Percentiles rank a stretch among this genome's conserved stretches.
Conservation (phyloP, 176 grass and related monocot genomes). For the Hyparrhenia diplandra region DNA sequence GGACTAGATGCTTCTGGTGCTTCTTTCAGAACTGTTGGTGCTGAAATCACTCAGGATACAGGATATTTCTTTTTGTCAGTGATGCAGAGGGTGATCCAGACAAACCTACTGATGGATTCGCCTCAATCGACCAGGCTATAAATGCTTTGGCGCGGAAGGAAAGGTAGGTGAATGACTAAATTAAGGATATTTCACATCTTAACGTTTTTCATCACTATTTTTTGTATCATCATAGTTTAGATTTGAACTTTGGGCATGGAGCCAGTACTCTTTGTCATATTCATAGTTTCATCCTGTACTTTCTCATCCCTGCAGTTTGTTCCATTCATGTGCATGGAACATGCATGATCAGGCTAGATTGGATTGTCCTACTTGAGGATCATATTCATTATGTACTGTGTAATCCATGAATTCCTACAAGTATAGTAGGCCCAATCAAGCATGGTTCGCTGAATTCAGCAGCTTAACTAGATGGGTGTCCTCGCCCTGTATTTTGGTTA, state of each 20-base stretch:
- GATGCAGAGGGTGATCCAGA: constrained; percentile 82
- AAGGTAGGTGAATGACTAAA: constrained; percentile 36
- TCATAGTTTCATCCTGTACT: background rate
- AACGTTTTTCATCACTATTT: background rate
- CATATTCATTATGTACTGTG: background rate
- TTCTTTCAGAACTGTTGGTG: constrained; percentile 65
- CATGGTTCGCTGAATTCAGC: background rate
- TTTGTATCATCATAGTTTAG: background rate
- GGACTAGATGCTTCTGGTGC: constrained; percentile 25
- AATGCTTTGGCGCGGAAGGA: constrained; percentile 57
- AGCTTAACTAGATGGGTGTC: background rate
- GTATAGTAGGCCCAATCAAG: background rate
- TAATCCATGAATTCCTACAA: background rate
- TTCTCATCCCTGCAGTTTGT: background rate
- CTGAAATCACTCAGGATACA: constrained; percentile 88
- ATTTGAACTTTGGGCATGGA: background rate
- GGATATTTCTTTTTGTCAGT: constrained; percentile 76
- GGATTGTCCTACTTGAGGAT: background rate
- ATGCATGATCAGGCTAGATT: background rate
- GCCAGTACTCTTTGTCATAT: background rate
- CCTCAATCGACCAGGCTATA: constrained; percentile 72
- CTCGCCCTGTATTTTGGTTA: background rate
- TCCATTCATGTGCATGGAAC: background rate
- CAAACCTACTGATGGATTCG: constrained; percentile 73
- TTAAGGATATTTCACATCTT: background rate